These are phyloP conservation scores for Camellia lanceoleosa DNA, from an alignment of 148 eudicot genomes.

Conservation along the genomic window DNA sequence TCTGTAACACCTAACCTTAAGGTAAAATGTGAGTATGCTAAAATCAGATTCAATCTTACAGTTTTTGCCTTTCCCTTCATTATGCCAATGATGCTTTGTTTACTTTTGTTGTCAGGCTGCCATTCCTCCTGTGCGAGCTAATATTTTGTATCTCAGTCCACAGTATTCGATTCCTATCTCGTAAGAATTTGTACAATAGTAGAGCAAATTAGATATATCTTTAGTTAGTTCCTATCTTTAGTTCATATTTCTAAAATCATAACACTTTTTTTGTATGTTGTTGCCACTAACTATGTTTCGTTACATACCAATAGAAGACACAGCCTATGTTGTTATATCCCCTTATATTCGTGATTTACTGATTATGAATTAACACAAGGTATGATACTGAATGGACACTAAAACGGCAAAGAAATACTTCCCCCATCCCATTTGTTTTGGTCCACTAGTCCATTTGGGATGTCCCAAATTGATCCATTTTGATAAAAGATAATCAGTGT, in stretches of 20 bases:
- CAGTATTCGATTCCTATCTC: constrained; percentile 65
- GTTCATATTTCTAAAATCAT: no score
- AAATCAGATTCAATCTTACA: not conserved
- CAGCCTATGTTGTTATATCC: not conserved
- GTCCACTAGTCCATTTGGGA: no score
- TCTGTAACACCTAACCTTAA: constrained; percentile 62
- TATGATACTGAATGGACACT: not conserved
- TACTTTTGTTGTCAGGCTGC: constrained; percentile 57
- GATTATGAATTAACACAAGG: not conserved
- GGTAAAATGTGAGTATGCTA: constrained; percentile 42
- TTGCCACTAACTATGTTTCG: not conserved
- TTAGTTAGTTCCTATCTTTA: no score
- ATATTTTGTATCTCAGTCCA: constrained; percentile 71
- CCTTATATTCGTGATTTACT: not conserved
- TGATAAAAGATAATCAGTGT: no score
- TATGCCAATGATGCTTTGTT: not conserved
- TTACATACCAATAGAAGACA: not conserved
- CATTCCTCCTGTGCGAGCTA: constrained; percentile 93
- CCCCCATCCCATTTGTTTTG: no score
- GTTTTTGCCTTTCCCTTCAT: not conserved
- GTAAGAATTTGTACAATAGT: constrained; percentile 38
- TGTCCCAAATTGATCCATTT: no score
- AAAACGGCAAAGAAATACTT: not conserved
- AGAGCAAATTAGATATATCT: no score
- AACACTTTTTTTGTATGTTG: not conserved